phyloP scores from a whole-genome alignment of 2,329 filamentous ascomycete genomes.

The Coleophoma crateriformis region DNA sequence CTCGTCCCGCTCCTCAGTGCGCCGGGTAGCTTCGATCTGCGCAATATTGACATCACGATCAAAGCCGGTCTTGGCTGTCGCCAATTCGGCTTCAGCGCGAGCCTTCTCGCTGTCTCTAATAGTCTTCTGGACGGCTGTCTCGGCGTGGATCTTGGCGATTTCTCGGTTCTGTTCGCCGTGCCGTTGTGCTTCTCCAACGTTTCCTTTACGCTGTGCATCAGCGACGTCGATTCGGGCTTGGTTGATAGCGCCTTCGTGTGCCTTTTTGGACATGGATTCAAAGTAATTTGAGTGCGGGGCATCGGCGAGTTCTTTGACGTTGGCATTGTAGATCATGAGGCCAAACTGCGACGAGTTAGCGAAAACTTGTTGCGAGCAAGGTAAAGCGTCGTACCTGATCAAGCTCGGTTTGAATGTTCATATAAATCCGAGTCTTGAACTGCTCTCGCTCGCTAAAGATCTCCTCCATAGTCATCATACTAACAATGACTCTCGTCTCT shows the following conservation, averaged over 20 bases:
- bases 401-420: slow-evolving; percentile 57
- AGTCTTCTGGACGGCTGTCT: slow-evolving; percentile 76
- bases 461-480: slow-evolving; percentile 86
- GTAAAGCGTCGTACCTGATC: background rate
- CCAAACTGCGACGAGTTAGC: slow-evolving; percentile 61
- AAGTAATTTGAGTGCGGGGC: slow-evolving; percentile 80
- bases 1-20: slow-evolving; percentile 71
- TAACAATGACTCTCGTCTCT: slow-evolving; percentile 77
- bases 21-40: slow-evolving; percentile 66
- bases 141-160: slow-evolving; percentile 81
- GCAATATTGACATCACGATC: slow-evolving; percentile 70
- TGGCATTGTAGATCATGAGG: slow-evolving; percentile 64
- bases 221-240: slow-evolving; percentile 67
- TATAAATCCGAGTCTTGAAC: slow-evolving; percentile 71
- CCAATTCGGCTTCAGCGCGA: slow-evolving; percentile 69
- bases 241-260: slow-evolving; percentile 79
- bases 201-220: slow-evolving; percentile 58
- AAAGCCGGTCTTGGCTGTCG: slow-evolving; percentile 67
- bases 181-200: slow-evolving; percentile 72
- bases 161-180: slow-evolving; percentile 78
- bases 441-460: slow-evolving; percentile 70
- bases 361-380: background rate
- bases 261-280: slow-evolving; percentile 73
- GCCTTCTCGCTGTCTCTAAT: slow-evolving; percentile 77
- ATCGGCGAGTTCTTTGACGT: slow-evolving; percentile 84